Conservation (phyloP, 1,284 basidiomycete species). For the Malassezia obtusa region DNA sequence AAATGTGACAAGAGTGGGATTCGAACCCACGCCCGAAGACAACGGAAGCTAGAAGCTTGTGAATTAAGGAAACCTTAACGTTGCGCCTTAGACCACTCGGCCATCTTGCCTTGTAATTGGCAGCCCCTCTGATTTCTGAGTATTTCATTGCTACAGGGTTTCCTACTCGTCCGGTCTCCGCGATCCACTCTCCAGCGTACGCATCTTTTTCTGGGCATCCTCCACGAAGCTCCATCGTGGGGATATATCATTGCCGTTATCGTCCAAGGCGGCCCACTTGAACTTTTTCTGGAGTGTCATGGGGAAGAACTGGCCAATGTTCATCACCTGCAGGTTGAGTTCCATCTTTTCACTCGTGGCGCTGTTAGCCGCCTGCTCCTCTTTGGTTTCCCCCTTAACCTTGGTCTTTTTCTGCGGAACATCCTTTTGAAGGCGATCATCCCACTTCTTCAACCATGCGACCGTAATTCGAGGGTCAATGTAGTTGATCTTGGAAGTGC, state of each 20-base stretch:
- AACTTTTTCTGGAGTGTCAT: conserved; percentile 47
- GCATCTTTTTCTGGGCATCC: conserved; percentile 36
- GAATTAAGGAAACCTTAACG: conserved; percentile 22
- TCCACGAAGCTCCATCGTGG: conserved; percentile 38
- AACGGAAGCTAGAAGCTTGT: conserved; percentile 19
- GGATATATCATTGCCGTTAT: conserved; percentile 29
- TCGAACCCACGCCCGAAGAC: conserved; percentile 31
- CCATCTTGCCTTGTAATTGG: conserved; percentile 14
- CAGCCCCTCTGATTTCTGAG: not conserved
- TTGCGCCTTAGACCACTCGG: conserved; percentile 22
- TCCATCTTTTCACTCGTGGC: conserved; percentile 44
- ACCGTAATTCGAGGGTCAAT: conserved; percentile 47
- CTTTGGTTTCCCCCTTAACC: conserved; percentile 21
- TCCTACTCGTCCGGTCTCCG: conserved; percentile 10
- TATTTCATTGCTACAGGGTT: not conserved
- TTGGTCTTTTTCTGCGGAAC: conserved; percentile 22
- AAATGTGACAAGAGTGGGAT: conserved; percentile 33
- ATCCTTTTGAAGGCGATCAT: conserved; percentile 25
- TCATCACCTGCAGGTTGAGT: conserved; percentile 35
- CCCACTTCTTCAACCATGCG: conserved; percentile 47
- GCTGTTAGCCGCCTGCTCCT: conserved; percentile 21
- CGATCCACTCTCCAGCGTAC: conserved; percentile 31
- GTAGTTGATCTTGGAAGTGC: conserved; percentile 48
- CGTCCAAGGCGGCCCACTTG: conserved; percentile 36
- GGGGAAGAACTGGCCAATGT: conserved; percentile 43